Percentiles rank a stretch among this genome's conserved stretches.
Evolutionary conservation across 345 rosid species (phyloP).

Genomic region (Theobroma cacao): DNA sequence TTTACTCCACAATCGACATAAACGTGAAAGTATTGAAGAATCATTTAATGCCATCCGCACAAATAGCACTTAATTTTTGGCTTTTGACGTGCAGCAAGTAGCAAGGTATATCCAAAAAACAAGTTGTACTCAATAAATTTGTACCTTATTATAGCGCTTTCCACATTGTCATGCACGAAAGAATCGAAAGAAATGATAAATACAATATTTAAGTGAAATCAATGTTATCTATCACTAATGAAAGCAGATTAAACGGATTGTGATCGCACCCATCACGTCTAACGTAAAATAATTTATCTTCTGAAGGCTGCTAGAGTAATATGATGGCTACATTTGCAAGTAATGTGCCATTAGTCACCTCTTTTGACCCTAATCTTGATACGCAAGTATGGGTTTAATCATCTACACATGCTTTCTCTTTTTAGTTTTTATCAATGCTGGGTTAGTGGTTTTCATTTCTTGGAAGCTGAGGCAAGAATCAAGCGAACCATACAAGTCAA

Average conservation of each 20-base stretch:
- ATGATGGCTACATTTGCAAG: not conserved
- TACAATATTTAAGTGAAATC: not conserved
- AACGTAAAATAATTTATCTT: not conserved
- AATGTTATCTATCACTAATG: not conserved
- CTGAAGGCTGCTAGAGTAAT: not conserved
- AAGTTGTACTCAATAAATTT: not conserved
- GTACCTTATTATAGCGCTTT: not conserved
- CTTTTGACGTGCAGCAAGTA: not conserved
- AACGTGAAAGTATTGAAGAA: not conserved
- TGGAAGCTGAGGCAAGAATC: not conserved
- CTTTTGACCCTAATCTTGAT: not conserved
- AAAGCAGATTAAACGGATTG: not conserved
- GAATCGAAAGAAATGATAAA: not conserved
- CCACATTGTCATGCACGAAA: conserved; percentile 5
- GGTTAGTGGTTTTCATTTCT: conserved; percentile 9
- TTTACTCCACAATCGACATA: not conserved
- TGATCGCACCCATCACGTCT: not conserved
- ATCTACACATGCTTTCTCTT: not conserved
- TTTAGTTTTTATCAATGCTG: not conserved
- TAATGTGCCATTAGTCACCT: not conserved
- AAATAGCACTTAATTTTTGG: conserved; percentile 5
- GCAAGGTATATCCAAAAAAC: not conserved
- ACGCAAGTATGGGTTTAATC: not conserved
- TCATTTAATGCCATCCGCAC: not conserved
- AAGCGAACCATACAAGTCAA: not conserved